Evolutionary conservation across 768 basidiomycete genomes (phyloP).

Genomic region (Suillus occidentalis): DNA sequence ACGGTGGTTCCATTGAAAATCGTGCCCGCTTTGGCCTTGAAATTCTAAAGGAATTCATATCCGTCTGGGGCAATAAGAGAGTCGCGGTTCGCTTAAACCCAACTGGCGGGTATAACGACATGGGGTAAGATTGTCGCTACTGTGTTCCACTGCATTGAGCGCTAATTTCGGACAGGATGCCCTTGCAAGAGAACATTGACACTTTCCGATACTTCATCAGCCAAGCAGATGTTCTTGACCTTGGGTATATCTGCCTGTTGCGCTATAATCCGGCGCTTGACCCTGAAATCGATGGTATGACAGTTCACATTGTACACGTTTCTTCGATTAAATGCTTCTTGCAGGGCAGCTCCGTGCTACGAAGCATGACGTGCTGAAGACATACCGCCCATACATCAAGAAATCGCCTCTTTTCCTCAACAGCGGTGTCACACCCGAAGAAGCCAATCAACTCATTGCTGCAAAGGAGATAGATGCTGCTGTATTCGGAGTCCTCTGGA

Average conservation of each 20-base stretch:
- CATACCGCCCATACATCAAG: constrained; percentile 37
- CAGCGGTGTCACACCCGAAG: constrained; percentile 25
- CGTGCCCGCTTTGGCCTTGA: constrained; percentile 55
- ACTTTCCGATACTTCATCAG: constrained; percentile 42
- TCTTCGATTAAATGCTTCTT: background rate
- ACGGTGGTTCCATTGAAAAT: constrained; percentile 60
- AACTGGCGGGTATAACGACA: constrained; percentile 45
- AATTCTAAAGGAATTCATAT: constrained; percentile 42
- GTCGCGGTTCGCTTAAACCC: constrained; percentile 48
- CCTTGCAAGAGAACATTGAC: constrained; percentile 42
- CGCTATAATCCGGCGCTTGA: constrained; percentile 20
- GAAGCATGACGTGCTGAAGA: constrained; percentile 39
- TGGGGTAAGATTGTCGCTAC: constrained; percentile 31
- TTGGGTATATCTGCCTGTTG: constrained; percentile 28
- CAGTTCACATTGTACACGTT: background rate
- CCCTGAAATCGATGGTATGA: constrained; percentile 25
- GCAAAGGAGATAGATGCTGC: constrained; percentile 20
- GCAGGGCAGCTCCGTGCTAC: constrained; percentile 36
- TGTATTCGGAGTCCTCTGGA: constrained; percentile 23
- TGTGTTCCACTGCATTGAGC: background rate
- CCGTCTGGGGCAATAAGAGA: constrained; percentile 43
- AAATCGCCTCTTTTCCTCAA: constrained; percentile 41
- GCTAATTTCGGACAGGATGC: constrained; percentile 34
- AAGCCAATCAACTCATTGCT: background rate
- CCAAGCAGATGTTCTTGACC: constrained; percentile 39